Evolutionary conservation across 208 protist genomes (phyloP), one percentile per base, ranked within the genome.

Genomic region (Trypanosoma theileri): DNA sequence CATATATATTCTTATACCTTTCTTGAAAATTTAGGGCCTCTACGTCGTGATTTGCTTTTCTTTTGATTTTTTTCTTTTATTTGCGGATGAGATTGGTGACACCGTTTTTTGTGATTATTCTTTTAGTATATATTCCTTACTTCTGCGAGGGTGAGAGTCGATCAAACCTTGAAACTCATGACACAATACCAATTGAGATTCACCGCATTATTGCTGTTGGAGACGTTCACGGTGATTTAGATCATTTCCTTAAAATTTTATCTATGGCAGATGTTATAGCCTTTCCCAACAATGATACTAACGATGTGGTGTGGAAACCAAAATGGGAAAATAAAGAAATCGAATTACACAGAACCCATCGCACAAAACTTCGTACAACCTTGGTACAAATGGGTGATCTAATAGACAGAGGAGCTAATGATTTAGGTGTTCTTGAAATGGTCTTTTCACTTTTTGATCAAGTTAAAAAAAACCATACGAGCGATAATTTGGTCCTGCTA

Each of bases 371-470:
- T 28, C 71, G 70, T 42, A 91, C 79, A 44, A 90, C 83, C 12
- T 70, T 95, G 8, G 80, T 96, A 54, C 89, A 94, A 60, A 61
- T 85, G 51, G 91, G 91, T 51, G 91, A 96, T 69, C 62, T 94
- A 17, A 64, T 94, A 19, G 91, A 96, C 66, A 77, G 91, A 26
- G 91, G 91, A 3, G 68, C 82, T 22, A 65, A 93, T 53, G 78
- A 87, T 55, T 57, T 79, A 19, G 56, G 68, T 53, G 71, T 84
- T 1, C 59, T 91, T 40, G 77, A 83, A 51, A 78, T 92, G 51
- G 79, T 74, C 22, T 76, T 84, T 44, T 63, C 69, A 42, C 76
- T 92, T 73, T 71, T 86, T 45, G 78, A 77, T 31, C 69, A 83
- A 67, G 67, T 79, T 40, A 45, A 81, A 53, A 42, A 51, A 19